Evolutionary conservation across 2,329 filamentous ascomycete genomes (phyloP), one percentile per base, ranked within the genome.

Genomic region (Lasiodiplodia gonubiensis): DNA sequence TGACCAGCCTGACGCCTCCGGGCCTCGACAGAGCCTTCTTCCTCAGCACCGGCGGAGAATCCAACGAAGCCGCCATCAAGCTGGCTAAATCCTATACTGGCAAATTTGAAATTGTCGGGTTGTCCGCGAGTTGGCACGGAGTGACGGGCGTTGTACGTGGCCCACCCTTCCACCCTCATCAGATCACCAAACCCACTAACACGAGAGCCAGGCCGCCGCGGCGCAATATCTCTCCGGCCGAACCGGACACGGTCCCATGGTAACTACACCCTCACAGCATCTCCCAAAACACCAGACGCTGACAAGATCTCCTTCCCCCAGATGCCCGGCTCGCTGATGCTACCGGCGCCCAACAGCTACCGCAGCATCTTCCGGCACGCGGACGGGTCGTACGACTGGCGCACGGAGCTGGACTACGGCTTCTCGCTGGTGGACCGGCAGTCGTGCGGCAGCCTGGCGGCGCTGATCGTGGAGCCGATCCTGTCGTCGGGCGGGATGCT

Each of bases 301-400:
- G 4, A 18, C 27, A 21, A 35, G 10, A 27, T 51, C 14, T 42
- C 7, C 3, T 4, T 4, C 30, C 11, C 16, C n/a, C 68, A 74
- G 6, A 83, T 88, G 77, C 86, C 86, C 0, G 88, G 88, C 0
- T 83, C 85, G 67, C 79, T 88, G 4, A 82, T 81, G 0, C 82
- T 90, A 42, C 88, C 88, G 0, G 82, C 86, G 0, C 88, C 88
- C 0, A 85, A 90, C 70, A 80, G 84, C 0, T 90, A 89, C 72
- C 84, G 88, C 4, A 89, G 88, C 0, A 80, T 84, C 0, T 91
- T 91, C 74, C 82, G 85, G 11, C 82, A 84, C 42, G 25, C 83
- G 0, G 87, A 90, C 69, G 87, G 87, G 0, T 82, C 82, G 0
- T 87, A 91, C 69, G 88, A 91, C 73, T 91, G 88, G 88, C 80